Evolutionary conservation across 257 asterid genomes (phyloP).

Genomic region (Euphrasia confusa): DNA sequence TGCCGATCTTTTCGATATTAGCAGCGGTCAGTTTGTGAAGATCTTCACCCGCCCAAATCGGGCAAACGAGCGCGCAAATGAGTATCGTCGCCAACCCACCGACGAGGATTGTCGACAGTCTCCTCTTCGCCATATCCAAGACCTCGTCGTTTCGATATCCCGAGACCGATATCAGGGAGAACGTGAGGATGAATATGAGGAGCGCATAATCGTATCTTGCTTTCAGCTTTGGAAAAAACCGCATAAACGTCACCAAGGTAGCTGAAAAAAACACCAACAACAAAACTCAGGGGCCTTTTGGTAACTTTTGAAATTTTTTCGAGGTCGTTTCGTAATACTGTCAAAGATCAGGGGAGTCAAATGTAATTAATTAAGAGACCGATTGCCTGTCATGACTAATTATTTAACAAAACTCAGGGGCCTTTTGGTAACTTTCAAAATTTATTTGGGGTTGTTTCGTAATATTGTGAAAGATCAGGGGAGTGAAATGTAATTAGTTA

Average conservation of each 20-base stretch:
- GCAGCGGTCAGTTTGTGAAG: constrained; percentile 51
- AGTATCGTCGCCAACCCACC: constrained; percentile 44
- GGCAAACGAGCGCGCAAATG: constrained; percentile 44
- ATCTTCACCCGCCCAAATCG: constrained; percentile 80
- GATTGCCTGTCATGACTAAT: too few species aligned
- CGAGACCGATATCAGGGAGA: constrained; percentile 54
- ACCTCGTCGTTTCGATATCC: constrained; percentile 57
- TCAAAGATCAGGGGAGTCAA: too few species aligned
- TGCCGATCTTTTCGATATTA: constrained; percentile 55
- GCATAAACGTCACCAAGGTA: constrained; percentile 33
- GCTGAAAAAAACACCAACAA: constrained; percentile 21
- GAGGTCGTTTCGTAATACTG: too few species aligned
- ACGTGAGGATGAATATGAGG: constrained; percentile 56
- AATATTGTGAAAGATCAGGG: neutral
- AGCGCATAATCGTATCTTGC: constrained; percentile 74
- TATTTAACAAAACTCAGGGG: neutral
- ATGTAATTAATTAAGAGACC: too few species aligned
- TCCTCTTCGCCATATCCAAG: constrained; percentile 40
- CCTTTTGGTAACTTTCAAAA: neutral
- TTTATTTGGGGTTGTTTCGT: neutral
- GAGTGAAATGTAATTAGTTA: too few species aligned
- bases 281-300: too few species aligned
- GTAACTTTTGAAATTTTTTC: too few species aligned
- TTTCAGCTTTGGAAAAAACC: constrained; percentile 58
- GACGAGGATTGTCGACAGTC: constrained; percentile 50